Percentiles rank a stretch among this genome's conserved stretches.
phyloP scores from a whole-genome alignment of 129 eudicot species.

The carrot (Daucus carota) region DH1_v3.0 NC_030381.2:34467001-34467500 shows the following conservation, averaged over 20 bases:
- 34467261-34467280: background rate
- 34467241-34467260: background rate
- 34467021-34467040: conserved; percentile 76
- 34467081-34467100: background rate
- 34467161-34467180: background rate
- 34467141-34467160: background rate
- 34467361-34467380: background rate
- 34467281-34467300: background rate
- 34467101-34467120: background rate
- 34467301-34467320: background rate
- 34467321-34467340: background rate
- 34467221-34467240: background rate
- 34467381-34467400: background rate
- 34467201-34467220: background rate
- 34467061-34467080: conserved; percentile 10
- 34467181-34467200: background rate
- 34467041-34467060: conserved; percentile 81
- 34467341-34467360: background rate
- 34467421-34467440: background rate
- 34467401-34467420: background rate
- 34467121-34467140: background rate
- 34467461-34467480: background rate
- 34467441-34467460: background rate
- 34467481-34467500: background rate
- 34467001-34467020: conserved; percentile 68